These are phyloP conservation scores for Xylariaceae sp. DNA, from an alignment of 2,329 filamentous ascomycete species.

Conservation along the genomic window DNA sequence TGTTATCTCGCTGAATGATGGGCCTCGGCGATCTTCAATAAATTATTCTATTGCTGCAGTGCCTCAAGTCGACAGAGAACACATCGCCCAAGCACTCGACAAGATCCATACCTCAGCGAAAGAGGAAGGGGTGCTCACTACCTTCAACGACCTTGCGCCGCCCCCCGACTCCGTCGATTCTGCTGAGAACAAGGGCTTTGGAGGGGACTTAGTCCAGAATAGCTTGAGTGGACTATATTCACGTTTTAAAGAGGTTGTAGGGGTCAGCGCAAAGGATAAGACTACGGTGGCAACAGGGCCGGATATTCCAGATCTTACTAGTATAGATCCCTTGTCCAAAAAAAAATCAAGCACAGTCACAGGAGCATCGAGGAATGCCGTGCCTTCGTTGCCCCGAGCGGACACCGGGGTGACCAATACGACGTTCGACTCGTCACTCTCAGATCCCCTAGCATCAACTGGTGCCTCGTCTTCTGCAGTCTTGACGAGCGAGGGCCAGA, in stretches of 20 bases:
- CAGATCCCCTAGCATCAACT: conserved; percentile 41
- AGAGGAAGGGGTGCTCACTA: conserved; percentile 82
- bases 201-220: conserved; percentile 79
- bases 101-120: conserved; percentile 90
- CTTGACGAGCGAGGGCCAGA: conserved; percentile 48
- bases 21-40: conserved; percentile 48
- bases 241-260: conserved; percentile 82
- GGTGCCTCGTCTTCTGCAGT: conserved; percentile 47
- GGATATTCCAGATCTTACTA: conserved; percentile 44
- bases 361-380: conserved; percentile 49
- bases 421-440: conserved; percentile 43
- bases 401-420: conserved; percentile 46
- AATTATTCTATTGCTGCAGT: conserved; percentile 53
- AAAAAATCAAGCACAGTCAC: conserved; percentile 49
- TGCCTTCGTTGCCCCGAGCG: conserved; percentile 48
- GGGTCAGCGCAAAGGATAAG: conserved; percentile 60
- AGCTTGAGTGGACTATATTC: conserved; percentile 89
- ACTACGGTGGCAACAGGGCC: conserved; percentile 11
- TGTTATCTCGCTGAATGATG: conserved; percentile 37
- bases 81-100: conserved; percentile 78
- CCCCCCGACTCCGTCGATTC: conserved; percentile 64
- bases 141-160: conserved; percentile 89
- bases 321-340: conserved; percentile 50
- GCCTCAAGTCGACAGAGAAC: conserved; percentile 70
- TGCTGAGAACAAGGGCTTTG: conserved; percentile 71